Evolutionary conservation across 2,329 filamentous ascomycete species (phyloP).

Genomic region (Raffaelea albimanens): DNA sequence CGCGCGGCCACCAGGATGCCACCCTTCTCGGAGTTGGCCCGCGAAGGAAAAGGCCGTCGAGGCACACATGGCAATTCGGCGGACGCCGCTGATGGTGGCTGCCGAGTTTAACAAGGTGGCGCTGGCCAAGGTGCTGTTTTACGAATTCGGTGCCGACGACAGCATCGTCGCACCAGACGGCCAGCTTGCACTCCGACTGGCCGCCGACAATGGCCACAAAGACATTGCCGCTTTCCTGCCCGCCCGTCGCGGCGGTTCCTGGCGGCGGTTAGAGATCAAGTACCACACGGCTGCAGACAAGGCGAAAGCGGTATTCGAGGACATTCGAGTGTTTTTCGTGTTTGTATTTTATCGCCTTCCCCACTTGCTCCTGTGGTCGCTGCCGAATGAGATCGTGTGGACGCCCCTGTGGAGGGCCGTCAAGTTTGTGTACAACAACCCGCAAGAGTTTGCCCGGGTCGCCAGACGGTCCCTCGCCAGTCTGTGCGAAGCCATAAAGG

Average conservation of each 20-base stretch:
- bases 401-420: too few species aligned
- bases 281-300: neutral
- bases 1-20: constrained; percentile 9
- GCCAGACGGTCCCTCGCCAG: too few species aligned
- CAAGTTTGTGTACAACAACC: too few species aligned
- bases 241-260: constrained; percentile 25
- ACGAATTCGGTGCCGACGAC: constrained; percentile 32
- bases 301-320: constrained; percentile 1
- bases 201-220: constrained; percentile 28
- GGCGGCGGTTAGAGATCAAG: constrained; percentile 24
- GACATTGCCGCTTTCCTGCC: constrained; percentile 35
- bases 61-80: constrained; percentile 17
- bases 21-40: neutral
- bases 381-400: too few species aligned
- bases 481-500: too few species aligned
- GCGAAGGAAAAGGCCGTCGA: neutral
- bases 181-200: constrained; percentile 33
- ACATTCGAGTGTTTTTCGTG: neutral
- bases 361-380: too few species aligned
- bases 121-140: constrained; percentile 30
- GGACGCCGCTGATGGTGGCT: constrained; percentile 36
- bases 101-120: constrained; percentile 29
- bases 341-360: too few species aligned
- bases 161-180: constrained; percentile 33
- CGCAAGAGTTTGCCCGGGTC: too few species aligned